A percentile compares a stretch with the other conserved stretches of the same genome.
These are phyloP conservation scores for Saturnispora saitoi DNA, from an alignment of 805 yeast genomes.

Conservation along the genomic window DNA sequence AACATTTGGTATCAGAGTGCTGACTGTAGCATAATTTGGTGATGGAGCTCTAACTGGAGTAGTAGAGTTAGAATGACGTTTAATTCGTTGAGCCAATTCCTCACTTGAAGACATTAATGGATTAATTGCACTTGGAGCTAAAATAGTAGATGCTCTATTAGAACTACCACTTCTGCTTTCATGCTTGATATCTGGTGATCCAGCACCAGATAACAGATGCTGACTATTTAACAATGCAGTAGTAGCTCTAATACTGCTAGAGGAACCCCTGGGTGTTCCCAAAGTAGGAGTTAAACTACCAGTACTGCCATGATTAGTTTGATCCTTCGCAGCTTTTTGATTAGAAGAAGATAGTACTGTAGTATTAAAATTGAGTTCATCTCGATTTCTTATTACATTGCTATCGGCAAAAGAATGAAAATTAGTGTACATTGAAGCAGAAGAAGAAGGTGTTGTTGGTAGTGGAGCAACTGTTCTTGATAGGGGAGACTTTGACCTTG, in stretches of 20 bases:
- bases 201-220: not conserved
- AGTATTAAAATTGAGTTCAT: not conserved
- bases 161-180: constrained; percentile 5
- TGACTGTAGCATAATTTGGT: constrained; percentile 37
- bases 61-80: constrained; percentile 11
- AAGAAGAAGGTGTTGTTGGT: constrained; percentile 7
- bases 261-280: not conserved
- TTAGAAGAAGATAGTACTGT: not conserved
- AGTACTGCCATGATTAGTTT: not conserved
- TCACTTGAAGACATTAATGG: not conserved
- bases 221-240: constrained; percentile 2
- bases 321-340: not conserved
- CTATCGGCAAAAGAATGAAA: constrained; percentile 1
- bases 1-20: not conserved
- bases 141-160: not conserved
- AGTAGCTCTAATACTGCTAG: constrained; percentile 7
- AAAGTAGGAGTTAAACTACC: not conserved
- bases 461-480: not conserved
- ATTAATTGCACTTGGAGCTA: not conserved
- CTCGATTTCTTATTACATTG: not conserved
- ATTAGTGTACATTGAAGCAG: not conserved
- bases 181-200: not conserved
- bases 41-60: constrained; percentile 14
- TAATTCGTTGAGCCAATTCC: constrained; percentile 5
- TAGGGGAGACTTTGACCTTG: constrained; percentile 4